A percentile compares a stretch with the other conserved stretches of the same genome.
phyloP scores from a whole-genome alignment of 169 alveolate species.

The Babesia ovata region DNA sequence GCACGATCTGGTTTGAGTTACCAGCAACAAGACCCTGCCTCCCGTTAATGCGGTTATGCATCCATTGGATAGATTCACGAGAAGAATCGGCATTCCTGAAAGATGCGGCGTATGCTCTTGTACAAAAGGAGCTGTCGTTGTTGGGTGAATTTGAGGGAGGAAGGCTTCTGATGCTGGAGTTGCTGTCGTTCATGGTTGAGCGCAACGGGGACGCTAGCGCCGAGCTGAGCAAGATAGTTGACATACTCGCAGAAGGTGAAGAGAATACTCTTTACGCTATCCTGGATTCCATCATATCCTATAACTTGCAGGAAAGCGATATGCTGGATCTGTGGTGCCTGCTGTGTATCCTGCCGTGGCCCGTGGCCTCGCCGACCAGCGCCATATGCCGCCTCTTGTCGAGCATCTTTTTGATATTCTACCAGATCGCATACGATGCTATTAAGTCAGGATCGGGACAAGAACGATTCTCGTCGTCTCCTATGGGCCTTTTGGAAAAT shows the following conservation, averaged over 20 bases:
- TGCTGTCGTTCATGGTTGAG: constrained; percentile 37
- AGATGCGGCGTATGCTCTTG: constrained; percentile 57
- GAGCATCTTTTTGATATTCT: constrained; percentile 42
- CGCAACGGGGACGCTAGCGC: constrained; percentile 33
- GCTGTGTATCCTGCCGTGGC: constrained; percentile 66
- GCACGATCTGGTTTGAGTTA: constrained; percentile 68
- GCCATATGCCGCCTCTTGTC: constrained; percentile 53
- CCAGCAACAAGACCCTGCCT: constrained; percentile 56
- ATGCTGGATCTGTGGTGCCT: constrained; percentile 68
- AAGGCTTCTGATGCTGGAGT: constrained; percentile 31
- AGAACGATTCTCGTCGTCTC: neutral
- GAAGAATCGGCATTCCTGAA: constrained; percentile 50
- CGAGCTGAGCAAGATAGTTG: constrained; percentile 42
- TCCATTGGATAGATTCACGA: constrained; percentile 59
- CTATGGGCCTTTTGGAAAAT: constrained; percentile 61
- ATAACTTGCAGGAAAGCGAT: constrained; percentile 44
- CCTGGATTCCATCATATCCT: constrained; percentile 10
- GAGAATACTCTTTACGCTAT: constrained; percentile 16
- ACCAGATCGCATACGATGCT: constrained; percentile 12
- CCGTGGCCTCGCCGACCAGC: constrained; percentile 41
- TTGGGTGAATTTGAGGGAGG: constrained; percentile 47
- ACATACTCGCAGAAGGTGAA: constrained; percentile 23
- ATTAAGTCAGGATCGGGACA: neutral
- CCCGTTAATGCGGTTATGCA: constrained; percentile 37
- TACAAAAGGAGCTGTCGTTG: constrained; percentile 32